Conservation (phyloP, 164 flowering plant genomes). For the Stephania yunnanensis region DNA sequence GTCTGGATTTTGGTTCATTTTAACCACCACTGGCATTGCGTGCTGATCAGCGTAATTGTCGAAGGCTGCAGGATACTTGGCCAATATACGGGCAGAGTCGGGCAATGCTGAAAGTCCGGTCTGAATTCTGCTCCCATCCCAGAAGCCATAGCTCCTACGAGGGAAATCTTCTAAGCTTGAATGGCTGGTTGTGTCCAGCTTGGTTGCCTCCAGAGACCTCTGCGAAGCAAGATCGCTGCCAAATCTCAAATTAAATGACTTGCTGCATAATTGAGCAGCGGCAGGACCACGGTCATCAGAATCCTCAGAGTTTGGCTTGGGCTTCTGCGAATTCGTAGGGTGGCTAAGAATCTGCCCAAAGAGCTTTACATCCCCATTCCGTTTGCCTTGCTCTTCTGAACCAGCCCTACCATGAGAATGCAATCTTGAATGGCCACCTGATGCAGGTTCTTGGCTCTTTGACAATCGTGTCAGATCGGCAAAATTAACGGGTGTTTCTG, state of each 20-base stretch:
- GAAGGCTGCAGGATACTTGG: constrained; percentile 64
- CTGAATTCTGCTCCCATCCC: constrained; percentile 72
- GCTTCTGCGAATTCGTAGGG: constrained; percentile 34
- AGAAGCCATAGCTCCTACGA: constrained; percentile 45
- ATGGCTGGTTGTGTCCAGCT: constrained; percentile 29
- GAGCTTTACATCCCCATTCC: constrained; percentile 64
- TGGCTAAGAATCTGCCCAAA: constrained; percentile 75
- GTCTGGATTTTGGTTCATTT: constrained; percentile 33
- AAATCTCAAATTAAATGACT: constrained; percentile 25
- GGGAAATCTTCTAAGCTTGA: constrained; percentile 45
- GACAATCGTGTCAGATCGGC: constrained; percentile 28
- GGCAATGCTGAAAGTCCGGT: constrained; percentile 52
- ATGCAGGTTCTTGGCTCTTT: constrained; percentile 21
- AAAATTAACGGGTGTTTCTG: constrained; percentile 18
- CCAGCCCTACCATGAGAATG: constrained; percentile 34
- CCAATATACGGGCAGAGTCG: constrained; percentile 51
- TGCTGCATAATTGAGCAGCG: constrained; percentile 19
- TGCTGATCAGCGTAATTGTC: constrained; percentile 38
- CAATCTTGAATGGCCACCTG: constrained; percentile 19
- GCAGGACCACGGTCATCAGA: constrained; percentile 19
- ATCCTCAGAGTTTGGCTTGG: constrained; percentile 19
- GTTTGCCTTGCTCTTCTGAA: constrained; percentile 36
- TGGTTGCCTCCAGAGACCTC: constrained; percentile 24
- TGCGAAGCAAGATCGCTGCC: constrained; percentile 21
- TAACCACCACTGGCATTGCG: constrained; percentile 27